phyloP scores from a whole-genome alignment of 208 protist genomes.

The Blastocrithidia nonstop region DNA sequence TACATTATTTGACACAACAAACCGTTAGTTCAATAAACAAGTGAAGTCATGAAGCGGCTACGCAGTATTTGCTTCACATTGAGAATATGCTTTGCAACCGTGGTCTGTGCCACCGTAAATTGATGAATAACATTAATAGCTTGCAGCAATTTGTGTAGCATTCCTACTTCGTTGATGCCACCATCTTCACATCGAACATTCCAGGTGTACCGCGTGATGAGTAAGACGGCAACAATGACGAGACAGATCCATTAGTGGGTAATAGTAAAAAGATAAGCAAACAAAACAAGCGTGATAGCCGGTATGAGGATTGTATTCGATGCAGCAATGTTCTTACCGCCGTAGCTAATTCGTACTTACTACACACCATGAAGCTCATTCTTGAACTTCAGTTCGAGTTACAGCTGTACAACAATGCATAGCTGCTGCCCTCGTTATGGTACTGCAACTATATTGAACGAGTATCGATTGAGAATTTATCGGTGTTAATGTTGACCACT shows the following conservation, averaged over 20 bases:
- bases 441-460: slow-evolving; percentile 60
- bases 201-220: slow-evolving; percentile 20
- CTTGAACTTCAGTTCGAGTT: slow-evolving; percentile 59
- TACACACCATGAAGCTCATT: slow-evolving; percentile 57
- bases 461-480: slow-evolving; percentile 52
- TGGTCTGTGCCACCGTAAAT: slow-evolving; percentile 54
- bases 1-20: slow-evolving; percentile 35
- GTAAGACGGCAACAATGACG: slow-evolving; percentile 28
- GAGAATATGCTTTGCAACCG: slow-evolving; percentile 82
- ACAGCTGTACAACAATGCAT: slow-evolving; percentile 48
- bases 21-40: slow-evolving; percentile 38
- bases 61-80: slow-evolving; percentile 49
- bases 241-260: too few relatives aligned
- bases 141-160: slow-evolving; percentile 46
- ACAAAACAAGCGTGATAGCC: too few relatives aligned
- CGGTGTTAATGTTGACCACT: slow-evolving; percentile 27
- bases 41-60: slow-evolving; percentile 47
- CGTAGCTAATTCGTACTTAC: slow-evolving; percentile 44
- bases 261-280: too few relatives aligned
- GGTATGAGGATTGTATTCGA: too few relatives aligned
- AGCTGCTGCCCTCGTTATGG: slow-evolving; percentile 61
- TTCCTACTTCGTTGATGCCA: slow-evolving; percentile 49
- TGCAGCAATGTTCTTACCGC: slow-evolving; percentile 52
- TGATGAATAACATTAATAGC: slow-evolving; percentile 51
- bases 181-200: slow-evolving; percentile 41